phyloP scores from a whole-genome alignment of 164 flowering plant species.

The Brasenia schreberi region DNA sequence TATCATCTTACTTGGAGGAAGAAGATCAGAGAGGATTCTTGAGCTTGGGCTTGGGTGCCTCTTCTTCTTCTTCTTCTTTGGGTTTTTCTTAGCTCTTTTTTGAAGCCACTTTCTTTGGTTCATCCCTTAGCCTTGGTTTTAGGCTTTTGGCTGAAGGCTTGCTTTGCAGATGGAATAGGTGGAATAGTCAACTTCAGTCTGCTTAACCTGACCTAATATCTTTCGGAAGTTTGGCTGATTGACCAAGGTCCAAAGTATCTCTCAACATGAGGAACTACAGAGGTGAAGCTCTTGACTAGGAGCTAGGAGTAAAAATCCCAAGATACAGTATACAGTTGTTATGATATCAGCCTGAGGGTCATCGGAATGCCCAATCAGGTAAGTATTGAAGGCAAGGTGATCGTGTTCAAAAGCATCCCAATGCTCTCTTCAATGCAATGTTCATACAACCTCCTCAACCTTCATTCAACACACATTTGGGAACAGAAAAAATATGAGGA shows the following conservation, averaged over 20 bases:
- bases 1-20: conserved; percentile 49
- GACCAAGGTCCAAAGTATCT: conserved; percentile 97
- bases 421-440: conserved; percentile 59
- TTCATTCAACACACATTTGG: conserved; percentile 5
- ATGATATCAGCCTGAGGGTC: conserved; percentile 55
- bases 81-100: conserved; percentile 28
- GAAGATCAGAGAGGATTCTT: conserved; percentile 87
- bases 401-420: conserved; percentile 54
- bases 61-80: conserved; percentile 48
- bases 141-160: conserved; percentile 46
- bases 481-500: not conserved
- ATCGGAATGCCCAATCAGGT: conserved; percentile 37
- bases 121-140: conserved; percentile 25
- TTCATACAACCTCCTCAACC: conserved; percentile 67
- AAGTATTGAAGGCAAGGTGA: conserved; percentile 73
- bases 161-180: conserved; percentile 39
- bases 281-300: conserved; percentile 67
- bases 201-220: conserved; percentile 71
- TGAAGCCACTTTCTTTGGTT: conserved; percentile 31
- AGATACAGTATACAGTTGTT: conserved; percentile 47
- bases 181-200: conserved; percentile 55
- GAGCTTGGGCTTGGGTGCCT: conserved; percentile 90
- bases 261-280: conserved; percentile 87
- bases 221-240: conserved; percentile 73
- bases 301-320: conserved; percentile 39